Percentiles rank a stretch among this genome's conserved stretches.
phyloP scores from a whole-genome alignment of 352 stramenopile species.

The Phytophthora sp. region DNA sequence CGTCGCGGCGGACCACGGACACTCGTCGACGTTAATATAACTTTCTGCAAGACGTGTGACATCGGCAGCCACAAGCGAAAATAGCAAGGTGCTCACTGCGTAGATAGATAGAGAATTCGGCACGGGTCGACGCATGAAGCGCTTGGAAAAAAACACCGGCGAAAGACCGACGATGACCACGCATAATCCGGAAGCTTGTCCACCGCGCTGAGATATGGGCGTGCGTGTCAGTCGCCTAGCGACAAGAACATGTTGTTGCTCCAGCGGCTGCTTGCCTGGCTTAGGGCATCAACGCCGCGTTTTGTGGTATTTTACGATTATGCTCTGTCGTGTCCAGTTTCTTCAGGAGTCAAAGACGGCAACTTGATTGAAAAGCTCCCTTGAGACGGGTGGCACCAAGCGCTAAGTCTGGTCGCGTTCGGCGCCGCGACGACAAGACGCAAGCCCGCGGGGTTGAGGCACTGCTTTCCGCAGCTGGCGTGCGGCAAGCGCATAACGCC shows the following conservation, averaged over 20 bases:
- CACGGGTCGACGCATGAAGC: no score
- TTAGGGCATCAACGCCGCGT: constrained; percentile 16
- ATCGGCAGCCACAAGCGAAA: no score
- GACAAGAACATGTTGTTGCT: background rate
- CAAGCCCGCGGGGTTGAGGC: background rate
- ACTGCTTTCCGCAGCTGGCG: constrained; percentile 16
- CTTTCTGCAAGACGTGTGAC: constrained; percentile 39
- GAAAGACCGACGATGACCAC: background rate
- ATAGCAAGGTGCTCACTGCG: no score
- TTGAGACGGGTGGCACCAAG: constrained; percentile 30
- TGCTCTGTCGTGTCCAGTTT: constrained; percentile 39
- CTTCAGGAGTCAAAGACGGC: background rate
- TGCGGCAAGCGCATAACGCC: no score
- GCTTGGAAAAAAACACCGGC: no score
- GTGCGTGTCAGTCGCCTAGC: no score
- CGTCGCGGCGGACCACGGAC: constrained; percentile 15
- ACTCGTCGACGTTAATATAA: constrained; percentile 30
- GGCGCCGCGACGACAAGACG: constrained; percentile 28
- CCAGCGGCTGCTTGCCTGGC: no score
- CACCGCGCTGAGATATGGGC: constrained; percentile 5
- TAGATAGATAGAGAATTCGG: no score
- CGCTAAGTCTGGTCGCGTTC: no score
- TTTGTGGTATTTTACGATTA: constrained; percentile 13
- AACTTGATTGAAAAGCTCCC: constrained; percentile 28
- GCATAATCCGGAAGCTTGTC: constrained; percentile 17